These are phyloP conservation scores for Sporisorium iseilematis-ciliati DNA, from an alignment of 1,284 basidiomycete genomes.

Conservation along the genomic window DNA sequence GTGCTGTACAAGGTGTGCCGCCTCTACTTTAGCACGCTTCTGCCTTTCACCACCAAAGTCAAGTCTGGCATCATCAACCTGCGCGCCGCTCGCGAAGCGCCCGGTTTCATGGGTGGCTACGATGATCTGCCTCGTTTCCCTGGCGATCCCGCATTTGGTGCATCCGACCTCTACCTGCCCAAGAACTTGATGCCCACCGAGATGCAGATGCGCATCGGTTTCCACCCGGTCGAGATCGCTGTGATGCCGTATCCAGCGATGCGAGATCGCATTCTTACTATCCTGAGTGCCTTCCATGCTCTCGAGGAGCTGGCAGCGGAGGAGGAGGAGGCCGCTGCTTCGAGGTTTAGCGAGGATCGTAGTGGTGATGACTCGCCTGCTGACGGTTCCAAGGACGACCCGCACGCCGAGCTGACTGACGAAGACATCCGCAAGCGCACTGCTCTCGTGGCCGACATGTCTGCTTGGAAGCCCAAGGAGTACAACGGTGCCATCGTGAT, in stretches of 20 bases:
- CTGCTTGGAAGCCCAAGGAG: conserved; percentile 40
- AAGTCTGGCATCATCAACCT: conserved; percentile 55
- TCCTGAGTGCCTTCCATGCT: conserved; percentile 47
- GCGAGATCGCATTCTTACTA: conserved; percentile 46
- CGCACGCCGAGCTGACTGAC: conserved; percentile 18
- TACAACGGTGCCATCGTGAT: conserved; percentile 24
- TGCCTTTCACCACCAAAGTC: conserved; percentile 48
- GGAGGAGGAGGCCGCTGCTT: conserved; percentile 28
- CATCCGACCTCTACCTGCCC: conserved; percentile 36
- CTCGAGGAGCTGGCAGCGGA: conserved; percentile 36
- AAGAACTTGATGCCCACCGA: conserved; percentile 54
- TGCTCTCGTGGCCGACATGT: conserved; percentile 46
- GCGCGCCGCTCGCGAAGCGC: conserved; percentile 34
- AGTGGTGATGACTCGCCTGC: background rate
- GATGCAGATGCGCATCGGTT: conserved; percentile 49
- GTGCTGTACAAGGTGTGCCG: conserved; percentile 54
- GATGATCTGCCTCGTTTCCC: conserved; percentile 50
- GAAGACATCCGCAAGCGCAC: conserved; percentile 42
- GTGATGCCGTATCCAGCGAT: conserved; percentile 49
- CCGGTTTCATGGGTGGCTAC: conserved; percentile 30
- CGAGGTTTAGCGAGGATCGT: conserved; percentile 26
- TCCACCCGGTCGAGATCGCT: conserved; percentile 51
- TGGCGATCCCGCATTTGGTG: conserved; percentile 28
- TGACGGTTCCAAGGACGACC: background rate
- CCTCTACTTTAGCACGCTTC: conserved; percentile 51